Evolutionary conservation across 352 stramenopile genomes (phyloP), one percentile per base, ranked within the genome.

Genomic region (Pythium rhizo-oryzae): DNA sequence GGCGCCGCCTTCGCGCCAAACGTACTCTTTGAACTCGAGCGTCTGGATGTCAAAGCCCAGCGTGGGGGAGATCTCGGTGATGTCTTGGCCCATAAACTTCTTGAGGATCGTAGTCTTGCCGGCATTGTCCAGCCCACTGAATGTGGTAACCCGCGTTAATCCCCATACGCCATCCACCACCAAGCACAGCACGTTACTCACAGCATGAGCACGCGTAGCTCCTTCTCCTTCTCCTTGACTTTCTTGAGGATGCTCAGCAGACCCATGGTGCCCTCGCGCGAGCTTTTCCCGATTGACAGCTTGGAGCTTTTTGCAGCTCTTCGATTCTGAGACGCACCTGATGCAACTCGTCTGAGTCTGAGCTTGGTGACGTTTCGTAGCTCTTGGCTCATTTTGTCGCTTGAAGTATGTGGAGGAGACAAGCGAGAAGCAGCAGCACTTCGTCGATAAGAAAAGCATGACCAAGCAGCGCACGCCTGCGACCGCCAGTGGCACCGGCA

Each of bases 11-110:
- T n/a, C 41, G 35, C 19, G 21, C 9, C 28, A 52, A 47, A 59
- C 41, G 21, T 70, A 94, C 78, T 93, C 81, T 78, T 96, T 94
- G 76, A 99, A 98, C 63, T 99, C 94, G 35, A 99, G 84, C 33
- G 97, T 99, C 75, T 99, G 97, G 78, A 99, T 99, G 69, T 99
- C 97, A 81, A 99, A 99, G 24, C 98, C 98, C 1, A 99, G 83
- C 25, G 98, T 99, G 12, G 97, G 98, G 49, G 92, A 97, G 73
- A 99, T 99, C 49, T 96, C 91, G 24, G 96, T 92, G 55, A 99
- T 99, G 50, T 98, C 89, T 55, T 99, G 90, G 25, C 96, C 97
- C 80, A 98, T 99, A 63, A 99, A 98, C 76, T 98, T 97, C 65
- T 97, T 97, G 33, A 99, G 71, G 67, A 99, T 99, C 15, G 97